Evolutionary conservation across 768 basidiomycete species (phyloP), one percentile per base, ranked within the genome.

Genomic region (Lentinus brumalis): DNA sequence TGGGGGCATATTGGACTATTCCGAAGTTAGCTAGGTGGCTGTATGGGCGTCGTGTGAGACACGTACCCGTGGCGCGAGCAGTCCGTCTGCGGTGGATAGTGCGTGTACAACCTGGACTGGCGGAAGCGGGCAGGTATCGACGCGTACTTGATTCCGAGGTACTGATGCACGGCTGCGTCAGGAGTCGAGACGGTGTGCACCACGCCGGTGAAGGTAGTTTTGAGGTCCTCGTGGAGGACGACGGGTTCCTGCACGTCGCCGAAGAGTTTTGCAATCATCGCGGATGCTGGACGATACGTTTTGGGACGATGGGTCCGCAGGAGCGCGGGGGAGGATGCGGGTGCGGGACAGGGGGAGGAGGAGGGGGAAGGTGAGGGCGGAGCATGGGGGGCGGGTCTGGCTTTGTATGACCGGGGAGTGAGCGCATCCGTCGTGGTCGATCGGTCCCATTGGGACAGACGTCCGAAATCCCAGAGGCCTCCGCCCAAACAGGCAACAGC

Each of bases 71-170:
- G 78, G 63, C 78, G 80, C 51, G 87, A 81, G 65, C 88, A 86
- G 66, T 89, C 85, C 8, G 85, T 85, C 46, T 78, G 71, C 9
- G 79, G 70, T 30, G 84, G 82, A 66, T 89, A 89, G 5, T 81
- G 74, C 10, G 81, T 80, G 67, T 76, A 82, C 32, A 91, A 76
- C 60, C 77, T 79, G 1, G 91, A 91, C 73, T 88, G 89, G 55
- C 89, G 84, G 69, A 92, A 92, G 50, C 91, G 87, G 40, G 84
- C 86, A 29, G 88, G 88, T 14, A 91, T 79, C 21, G 78, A 78
- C 26, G 88, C 91, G 65, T 91, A 92, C 76, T 89, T 90, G 69
- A 92, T 86, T 41, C 91, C 91, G 21, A 85, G 82, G 66, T 85
- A 92, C 69, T 91, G 90, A 66, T 88, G 84, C 62, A 92, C 78